These are phyloP conservation scores for Sonneratia caseolaris DNA, from an alignment of 345 rosid species.

Conservation along the genomic window DNA sequence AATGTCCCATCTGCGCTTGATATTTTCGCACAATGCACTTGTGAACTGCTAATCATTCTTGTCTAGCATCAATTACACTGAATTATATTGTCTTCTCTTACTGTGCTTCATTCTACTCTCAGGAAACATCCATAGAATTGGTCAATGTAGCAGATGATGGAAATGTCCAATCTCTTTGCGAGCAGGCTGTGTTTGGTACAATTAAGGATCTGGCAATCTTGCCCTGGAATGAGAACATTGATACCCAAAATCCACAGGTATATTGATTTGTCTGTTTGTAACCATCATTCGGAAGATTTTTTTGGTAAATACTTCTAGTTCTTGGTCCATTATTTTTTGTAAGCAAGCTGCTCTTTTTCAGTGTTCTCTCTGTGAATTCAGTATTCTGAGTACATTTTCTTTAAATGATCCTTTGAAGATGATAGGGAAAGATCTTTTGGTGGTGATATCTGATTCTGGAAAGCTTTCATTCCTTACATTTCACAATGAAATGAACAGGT, in stretches of 20 bases:
- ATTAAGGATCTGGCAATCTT: constrained; percentile 77
- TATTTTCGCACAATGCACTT: background rate
- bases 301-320: background rate
- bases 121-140: constrained; percentile 94
- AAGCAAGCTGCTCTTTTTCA: background rate
- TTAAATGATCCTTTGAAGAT: constrained; percentile 32
- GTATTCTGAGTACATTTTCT: constrained; percentile 9
- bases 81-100: background rate
- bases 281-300: constrained; percentile 1
- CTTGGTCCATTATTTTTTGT: background rate
- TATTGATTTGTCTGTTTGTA: constrained; percentile 5
- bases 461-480: constrained; percentile 87
- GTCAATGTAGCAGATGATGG: constrained; percentile 73
- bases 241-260: constrained; percentile 43
- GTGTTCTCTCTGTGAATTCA: background rate
- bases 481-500: constrained; percentile 98
- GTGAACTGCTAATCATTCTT: background rate
- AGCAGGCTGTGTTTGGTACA: constrained; percentile 78
- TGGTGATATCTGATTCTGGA: constrained; percentile 95
- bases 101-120: constrained; percentile 15
- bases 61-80: background rate
- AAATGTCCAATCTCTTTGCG: constrained; percentile 60
- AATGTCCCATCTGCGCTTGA: background rate
- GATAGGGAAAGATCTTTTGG: constrained; percentile 70
- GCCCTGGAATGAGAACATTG: constrained; percentile 50